These are phyloP conservation scores for Cunninghamia lanceolata DNA, from an alignment of 75 land plant species.

Conservation along the genomic window DNA sequence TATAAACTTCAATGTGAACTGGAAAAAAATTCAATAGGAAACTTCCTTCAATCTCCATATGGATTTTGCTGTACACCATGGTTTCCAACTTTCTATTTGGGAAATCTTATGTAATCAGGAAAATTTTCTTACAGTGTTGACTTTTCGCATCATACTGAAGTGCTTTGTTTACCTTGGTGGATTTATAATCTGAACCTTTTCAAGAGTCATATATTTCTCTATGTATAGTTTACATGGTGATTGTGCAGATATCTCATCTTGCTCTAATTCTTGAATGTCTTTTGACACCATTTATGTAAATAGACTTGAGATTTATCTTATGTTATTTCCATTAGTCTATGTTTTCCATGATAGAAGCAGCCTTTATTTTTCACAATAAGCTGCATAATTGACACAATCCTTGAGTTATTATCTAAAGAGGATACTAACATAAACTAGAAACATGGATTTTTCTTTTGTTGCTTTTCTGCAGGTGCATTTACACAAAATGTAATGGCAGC, in stretches of 20 bases:
- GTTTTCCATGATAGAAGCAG: not conserved
- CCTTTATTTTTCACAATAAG: not conserved
- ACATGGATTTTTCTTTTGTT: not conserved
- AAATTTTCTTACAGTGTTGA: too few species aligned
- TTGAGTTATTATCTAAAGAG: not conserved
- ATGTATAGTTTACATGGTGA: not conserved
- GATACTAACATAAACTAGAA: not conserved
- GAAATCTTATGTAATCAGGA: too few species aligned
- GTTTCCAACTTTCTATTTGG: too few species aligned
- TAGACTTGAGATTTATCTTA: not conserved
- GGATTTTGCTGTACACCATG: too few species aligned
- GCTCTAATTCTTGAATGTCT: not conserved
- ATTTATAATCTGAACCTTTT: too few species aligned
- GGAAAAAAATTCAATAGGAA: too few species aligned
- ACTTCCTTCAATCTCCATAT: too few species aligned
- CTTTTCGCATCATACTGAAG: too few species aligned
- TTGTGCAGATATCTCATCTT: not conserved
- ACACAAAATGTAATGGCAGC: conserved; percentile 93
- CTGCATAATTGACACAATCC: not conserved
- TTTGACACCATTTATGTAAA: not conserved
- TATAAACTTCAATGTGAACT: too few species aligned
- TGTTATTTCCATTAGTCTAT: not conserved
- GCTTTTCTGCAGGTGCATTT: conserved; percentile 66
- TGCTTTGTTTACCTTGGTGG: too few species aligned
- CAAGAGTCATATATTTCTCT: not conserved